These are phyloP conservation scores for Phytopythium aichiense DNA, from an alignment of 352 stramenopile genomes.

Conservation along the genomic window DNA sequence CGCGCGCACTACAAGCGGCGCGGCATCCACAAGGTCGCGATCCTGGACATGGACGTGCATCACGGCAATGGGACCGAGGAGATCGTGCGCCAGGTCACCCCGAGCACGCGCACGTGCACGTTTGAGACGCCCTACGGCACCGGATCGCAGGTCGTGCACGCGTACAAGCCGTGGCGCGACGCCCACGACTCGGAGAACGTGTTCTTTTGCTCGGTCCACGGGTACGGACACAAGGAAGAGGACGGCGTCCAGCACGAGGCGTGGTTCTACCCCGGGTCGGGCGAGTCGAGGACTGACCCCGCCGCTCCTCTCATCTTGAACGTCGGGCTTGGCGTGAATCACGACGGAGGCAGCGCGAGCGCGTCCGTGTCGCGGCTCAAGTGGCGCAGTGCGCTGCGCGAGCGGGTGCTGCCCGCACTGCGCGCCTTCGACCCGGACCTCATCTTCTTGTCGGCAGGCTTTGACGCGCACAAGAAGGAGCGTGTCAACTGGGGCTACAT, in stretches of 20 bases:
- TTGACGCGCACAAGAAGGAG: slow-evolving; percentile 79
- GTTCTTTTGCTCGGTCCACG: slow-evolving; percentile 93
- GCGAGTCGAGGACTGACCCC: slow-evolving; percentile 26
- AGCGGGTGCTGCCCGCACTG: slow-evolving; percentile 54
- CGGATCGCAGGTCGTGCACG: slow-evolving; percentile 77
- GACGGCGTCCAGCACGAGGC: slow-evolving; percentile 39
- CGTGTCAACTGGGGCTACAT: slow-evolving; percentile 80
- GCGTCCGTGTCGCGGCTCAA: slow-evolving; percentile 57
- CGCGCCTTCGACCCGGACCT: slow-evolving; percentile 63
- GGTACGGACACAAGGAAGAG: slow-evolving; percentile 73
- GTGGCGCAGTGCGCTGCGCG: slow-evolving; percentile 73
- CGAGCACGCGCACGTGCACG: slow-evolving; percentile 65
- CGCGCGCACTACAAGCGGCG: slow-evolving; percentile 89
- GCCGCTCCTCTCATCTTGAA: slow-evolving; percentile 52
- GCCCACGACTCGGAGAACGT: slow-evolving; percentile 93
- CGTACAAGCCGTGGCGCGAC: slow-evolving; percentile 96
- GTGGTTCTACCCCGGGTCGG: slow-evolving; percentile 85
- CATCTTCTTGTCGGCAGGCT: slow-evolving; percentile 80
- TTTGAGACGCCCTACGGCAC: slow-evolving; percentile 90
- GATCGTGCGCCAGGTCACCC: slow-evolving; percentile 92
- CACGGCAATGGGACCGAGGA: slow-evolving; percentile 98
- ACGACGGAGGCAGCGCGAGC: slow-evolving; percentile 2
- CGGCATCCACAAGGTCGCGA: slow-evolving; percentile 92
- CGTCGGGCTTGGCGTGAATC: slow-evolving; percentile 42
- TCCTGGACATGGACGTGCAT: slow-evolving; percentile 99